Evolutionary conservation across 371 early-diverging fungal genomes (phyloP), one percentile per base, ranked within the genome.

Genomic region (Haplosporangium sp.): DNA sequence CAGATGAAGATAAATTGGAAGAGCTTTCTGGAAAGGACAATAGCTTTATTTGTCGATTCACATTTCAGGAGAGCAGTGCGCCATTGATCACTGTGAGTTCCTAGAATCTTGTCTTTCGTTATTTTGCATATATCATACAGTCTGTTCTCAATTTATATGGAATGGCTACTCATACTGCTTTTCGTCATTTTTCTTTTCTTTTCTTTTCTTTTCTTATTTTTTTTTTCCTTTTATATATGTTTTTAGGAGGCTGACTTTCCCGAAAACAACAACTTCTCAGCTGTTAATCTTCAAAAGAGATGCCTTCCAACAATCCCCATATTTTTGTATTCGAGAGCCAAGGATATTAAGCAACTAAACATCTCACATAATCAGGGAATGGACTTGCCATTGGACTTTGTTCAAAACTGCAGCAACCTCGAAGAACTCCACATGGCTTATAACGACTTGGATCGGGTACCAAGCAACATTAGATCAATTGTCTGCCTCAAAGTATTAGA

Each of bases 1-100:
- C 90, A 5, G 89, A 89, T n/a, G 84, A 89, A 48, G 95, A 96
- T 77, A 90, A 88, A 62, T 84, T 96, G 34, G 91, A 93, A 63
- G 88, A 92, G 39, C 84, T 94, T 7, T 93, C 93, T 3, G 85
- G 95, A 66, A 96, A 96, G 68, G 96, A 96, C 72, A 93, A 95
- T 76, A 92, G 94, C 34, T 95, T 95, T 61, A 73, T 95, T 20
- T 90, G 91, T 75, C 90, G 94, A 27, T 95, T 95, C 71, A 88
- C 88, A 1, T 91, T 96, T 81, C 86, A 90, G 34, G 91, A 91
- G 69, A 91, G 88, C 8, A 85, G 87, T 8, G 84, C 89, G 0
- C 91, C 90, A 4, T 58, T 77, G 61, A 81, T 74, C 6, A 74
- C 86, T 73, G 63, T 87, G 76, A 7, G 69, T 27, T 56, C 38